Conservation (phyloP, 1,284 basidiomycete species). For the Pseudozyma sp. region DNA sequence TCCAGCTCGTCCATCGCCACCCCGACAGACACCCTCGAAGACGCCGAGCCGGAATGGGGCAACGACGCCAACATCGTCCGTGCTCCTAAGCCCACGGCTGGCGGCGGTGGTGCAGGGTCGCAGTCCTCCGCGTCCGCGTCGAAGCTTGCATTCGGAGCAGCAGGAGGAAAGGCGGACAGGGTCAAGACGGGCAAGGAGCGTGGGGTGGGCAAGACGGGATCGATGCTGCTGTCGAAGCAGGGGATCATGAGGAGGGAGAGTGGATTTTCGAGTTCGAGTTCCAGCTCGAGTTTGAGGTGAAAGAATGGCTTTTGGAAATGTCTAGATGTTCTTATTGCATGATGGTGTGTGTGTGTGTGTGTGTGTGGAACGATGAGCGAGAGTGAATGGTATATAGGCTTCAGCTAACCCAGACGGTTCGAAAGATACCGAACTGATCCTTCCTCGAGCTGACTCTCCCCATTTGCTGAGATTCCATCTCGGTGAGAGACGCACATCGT, state of each 20-base stretch:
- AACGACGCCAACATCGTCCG: slow-evolving; percentile 46
- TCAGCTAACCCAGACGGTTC: slow-evolving; percentile 36
- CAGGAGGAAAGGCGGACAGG: background rate
- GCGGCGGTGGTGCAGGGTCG: slow-evolving; percentile 1
- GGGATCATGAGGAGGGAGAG: slow-evolving; percentile 39
- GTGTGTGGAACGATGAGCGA: background rate
- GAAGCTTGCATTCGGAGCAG: too few relatives aligned
- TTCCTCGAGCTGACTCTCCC: slow-evolving; percentile 3
- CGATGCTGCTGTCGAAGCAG: slow-evolving; percentile 27
- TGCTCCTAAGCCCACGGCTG: slow-evolving; percentile 29
- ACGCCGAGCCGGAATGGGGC: slow-evolving; percentile 49
- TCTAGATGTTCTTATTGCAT: too few relatives aligned
- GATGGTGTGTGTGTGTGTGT: background rate
- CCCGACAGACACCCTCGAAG: slow-evolving; percentile 28
- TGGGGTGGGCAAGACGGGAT: background rate
- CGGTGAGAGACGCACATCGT: background rate
- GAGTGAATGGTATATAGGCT: background rate
- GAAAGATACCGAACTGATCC: slow-evolving; percentile 34
- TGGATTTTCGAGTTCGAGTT: slow-evolving; percentile 19
- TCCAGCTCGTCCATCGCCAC: background rate
- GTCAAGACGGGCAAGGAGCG: background rate
- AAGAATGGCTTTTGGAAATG: background rate
- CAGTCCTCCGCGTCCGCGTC: background rate
- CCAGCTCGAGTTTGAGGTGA: background rate
- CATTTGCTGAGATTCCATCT: background rate